Evolutionary conservation across 306 rosid genomes (phyloP).

Genomic region (Urtica urens): DNA sequence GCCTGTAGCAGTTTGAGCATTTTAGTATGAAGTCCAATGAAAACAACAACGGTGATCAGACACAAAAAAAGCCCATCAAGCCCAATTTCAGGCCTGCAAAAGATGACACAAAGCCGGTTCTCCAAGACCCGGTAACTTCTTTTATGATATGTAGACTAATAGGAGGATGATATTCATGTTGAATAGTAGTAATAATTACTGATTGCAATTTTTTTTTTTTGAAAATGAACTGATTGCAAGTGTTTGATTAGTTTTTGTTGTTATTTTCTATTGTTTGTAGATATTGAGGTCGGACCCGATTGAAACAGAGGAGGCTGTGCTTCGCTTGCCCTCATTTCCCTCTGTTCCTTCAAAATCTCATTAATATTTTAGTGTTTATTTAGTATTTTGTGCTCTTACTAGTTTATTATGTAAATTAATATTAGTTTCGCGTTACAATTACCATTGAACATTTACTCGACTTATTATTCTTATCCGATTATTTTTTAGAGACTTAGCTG

Average conservation of each 20-base stretch:
- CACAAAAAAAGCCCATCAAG: constrained; percentile 23
- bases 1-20: too few species aligned
- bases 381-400: too few species aligned
- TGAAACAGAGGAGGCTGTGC: constrained; percentile 81
- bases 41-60: background rate
- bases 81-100: constrained; percentile 65
- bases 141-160: background rate
- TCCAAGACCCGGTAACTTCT: constrained; percentile 68
- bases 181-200: background rate
- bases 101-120: constrained; percentile 78
- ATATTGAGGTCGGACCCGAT: constrained; percentile 78
- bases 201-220: background rate
- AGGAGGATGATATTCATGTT: background rate
- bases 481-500: too few species aligned
- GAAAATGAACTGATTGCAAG: background rate
- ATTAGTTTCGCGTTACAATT: too few species aligned
- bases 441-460: too few species aligned
- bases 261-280: constrained; percentile 19
- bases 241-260: too few species aligned
- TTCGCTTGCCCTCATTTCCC: constrained; percentile 55
- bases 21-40: too few species aligned
- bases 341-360: too few species aligned
- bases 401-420: too few species aligned
- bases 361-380: too few species aligned
- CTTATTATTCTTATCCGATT: too few species aligned